These are phyloP conservation scores for Yarrowia sp. DNA, from an alignment of 805 yeast genomes.

Conservation along the genomic window DNA sequence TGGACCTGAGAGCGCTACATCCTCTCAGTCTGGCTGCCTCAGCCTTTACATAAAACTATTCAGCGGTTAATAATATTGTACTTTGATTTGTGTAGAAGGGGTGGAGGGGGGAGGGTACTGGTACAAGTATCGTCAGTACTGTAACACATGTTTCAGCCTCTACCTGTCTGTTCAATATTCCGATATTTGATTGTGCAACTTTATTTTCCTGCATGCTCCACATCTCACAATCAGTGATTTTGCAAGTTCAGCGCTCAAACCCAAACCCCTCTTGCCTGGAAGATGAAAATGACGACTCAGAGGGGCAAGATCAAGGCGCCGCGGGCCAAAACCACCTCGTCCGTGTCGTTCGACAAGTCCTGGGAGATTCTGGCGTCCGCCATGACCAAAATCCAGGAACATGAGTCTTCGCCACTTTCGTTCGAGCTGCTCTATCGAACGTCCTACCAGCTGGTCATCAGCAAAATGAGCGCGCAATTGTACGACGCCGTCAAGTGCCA, in stretches of 20 bases:
- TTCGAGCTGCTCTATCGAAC: conserved; percentile 83
- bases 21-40: too few relatives aligned
- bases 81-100: too few relatives aligned
- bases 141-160: too few relatives aligned
- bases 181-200: too few relatives aligned
- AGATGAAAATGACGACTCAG: conserved; percentile 34
- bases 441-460: conserved; percentile 76
- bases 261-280: neutral
- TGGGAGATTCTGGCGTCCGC: conserved; percentile 75
- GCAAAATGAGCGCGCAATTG: conserved; percentile 69
- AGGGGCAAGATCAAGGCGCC: conserved; percentile 36
- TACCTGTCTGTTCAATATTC: too few relatives aligned
- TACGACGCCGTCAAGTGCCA: conserved; percentile 65
- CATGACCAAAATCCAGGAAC: conserved; percentile 70
- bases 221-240: neutral
- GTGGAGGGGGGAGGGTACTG: too few relatives aligned
- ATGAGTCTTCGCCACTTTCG: conserved; percentile 74
- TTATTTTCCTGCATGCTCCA: neutral
- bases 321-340: conserved; percentile 11
- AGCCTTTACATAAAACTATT: too few relatives aligned
- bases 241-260: neutral
- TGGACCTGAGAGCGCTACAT: too few relatives aligned
- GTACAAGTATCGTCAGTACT: too few relatives aligned
- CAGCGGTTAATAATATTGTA: too few relatives aligned
- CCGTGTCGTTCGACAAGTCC: conserved; percentile 64